phyloP scores from a whole-genome alignment of 805 yeast genomes.

The Wickerhamiella shivajii region DNA sequence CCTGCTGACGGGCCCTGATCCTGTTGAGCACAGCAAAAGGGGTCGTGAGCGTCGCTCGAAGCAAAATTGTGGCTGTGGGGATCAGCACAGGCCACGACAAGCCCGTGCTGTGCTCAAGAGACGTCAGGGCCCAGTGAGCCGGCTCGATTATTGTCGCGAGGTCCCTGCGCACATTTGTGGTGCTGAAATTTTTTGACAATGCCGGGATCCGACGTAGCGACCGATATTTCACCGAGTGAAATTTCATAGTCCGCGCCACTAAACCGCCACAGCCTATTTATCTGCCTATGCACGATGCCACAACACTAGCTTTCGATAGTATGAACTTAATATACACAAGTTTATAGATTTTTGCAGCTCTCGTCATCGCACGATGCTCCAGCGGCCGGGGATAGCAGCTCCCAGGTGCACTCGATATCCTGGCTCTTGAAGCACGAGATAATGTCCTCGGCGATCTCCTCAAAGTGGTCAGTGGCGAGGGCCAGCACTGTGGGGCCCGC shows the following conservation, averaged over 20 bases:
- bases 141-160: conserved; percentile 13
- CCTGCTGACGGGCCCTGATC: conserved; percentile 52
- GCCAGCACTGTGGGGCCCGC: conserved; percentile 97
- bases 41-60: conserved; percentile 53
- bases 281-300: too few relatives aligned
- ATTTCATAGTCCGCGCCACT: too few relatives aligned
- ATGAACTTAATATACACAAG: too few relatives aligned
- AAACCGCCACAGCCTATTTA: neutral
- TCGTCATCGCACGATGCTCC: conserved; percentile 32
- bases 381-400: conserved; percentile 67
- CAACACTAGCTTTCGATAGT: too few relatives aligned
- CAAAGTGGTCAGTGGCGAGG: conserved; percentile 79
- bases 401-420: conserved; percentile 62
- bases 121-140: conserved; percentile 13
- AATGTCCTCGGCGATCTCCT: conserved; percentile 64
- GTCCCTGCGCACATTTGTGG: conserved; percentile 1
- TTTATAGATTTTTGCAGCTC: neutral
- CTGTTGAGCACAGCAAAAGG: conserved; percentile 71
- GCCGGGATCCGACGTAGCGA: too few relatives aligned
- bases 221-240: too few relatives aligned
- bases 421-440: conserved; percentile 52
- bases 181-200: too few relatives aligned
- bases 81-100: conserved; percentile 76
- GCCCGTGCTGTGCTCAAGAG: conserved; percentile 26
- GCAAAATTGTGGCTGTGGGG: conserved; percentile 53